Conservation (phyloP, 495 filamentous ascomycete genomes). For the Penicillium taxi region DNA sequence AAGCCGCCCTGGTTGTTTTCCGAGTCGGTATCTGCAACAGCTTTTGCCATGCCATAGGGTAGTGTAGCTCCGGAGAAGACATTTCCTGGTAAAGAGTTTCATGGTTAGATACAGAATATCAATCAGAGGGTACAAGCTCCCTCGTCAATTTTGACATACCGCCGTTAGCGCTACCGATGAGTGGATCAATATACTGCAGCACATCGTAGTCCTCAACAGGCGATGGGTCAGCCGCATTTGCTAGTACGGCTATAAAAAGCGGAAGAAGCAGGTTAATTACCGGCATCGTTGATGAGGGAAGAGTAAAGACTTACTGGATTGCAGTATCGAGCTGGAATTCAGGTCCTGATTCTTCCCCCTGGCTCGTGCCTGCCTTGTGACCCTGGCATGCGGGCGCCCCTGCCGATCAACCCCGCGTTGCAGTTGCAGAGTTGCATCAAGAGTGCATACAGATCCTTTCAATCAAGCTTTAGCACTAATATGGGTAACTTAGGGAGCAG, state of each 20-base stretch:
- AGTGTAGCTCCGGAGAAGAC: conserved; percentile 70
- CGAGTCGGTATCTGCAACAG: conserved; percentile 64
- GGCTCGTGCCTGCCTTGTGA: conserved; percentile 6
- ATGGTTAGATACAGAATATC: neutral
- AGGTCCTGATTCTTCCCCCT: conserved; percentile 1
- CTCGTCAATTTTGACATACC: conserved; percentile 27
- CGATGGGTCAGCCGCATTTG: conserved; percentile 6
- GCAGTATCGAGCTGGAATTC: conserved; percentile 11
- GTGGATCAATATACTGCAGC: conserved; percentile 45
- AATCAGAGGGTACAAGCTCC: neutral
- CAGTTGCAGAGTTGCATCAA: conserved; percentile 10
- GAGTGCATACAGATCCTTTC: too few relatives aligned
- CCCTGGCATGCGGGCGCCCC: conserved; percentile 13
- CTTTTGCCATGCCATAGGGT: conserved; percentile 71
- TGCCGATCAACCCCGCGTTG: conserved; percentile 18
- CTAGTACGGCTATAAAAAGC: conserved; percentile 13
- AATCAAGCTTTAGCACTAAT: too few relatives aligned
- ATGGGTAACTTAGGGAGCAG: too few relatives aligned
- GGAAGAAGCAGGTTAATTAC: conserved; percentile 6
- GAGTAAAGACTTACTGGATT: neutral
- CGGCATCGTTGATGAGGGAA: conserved; percentile 8
- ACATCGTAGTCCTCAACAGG: conserved; percentile 33
- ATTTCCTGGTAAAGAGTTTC: conserved; percentile 37
- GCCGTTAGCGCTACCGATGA: conserved; percentile 54
- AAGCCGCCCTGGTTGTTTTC: conserved; percentile 65